Evolutionary conservation across 176 grass and related monocot genomes (phyloP).

Genomic region (Tillandsia leiboldiana): DNA sequence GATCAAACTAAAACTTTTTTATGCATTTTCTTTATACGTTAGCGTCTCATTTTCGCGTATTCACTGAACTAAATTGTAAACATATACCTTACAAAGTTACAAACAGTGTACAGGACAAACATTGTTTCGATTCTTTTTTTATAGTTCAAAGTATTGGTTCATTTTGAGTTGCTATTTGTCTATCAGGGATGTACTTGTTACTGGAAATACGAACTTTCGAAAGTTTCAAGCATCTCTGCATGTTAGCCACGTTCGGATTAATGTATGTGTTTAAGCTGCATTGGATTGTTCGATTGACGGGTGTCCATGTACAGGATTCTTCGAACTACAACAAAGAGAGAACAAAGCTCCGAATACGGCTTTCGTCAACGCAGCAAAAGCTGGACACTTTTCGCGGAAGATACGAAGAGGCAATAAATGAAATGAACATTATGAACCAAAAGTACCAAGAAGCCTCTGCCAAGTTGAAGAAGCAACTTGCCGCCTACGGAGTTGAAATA

Average conservation of each 20-base stretch:
- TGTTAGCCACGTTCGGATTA: not conserved
- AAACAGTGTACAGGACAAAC: too few species aligned
- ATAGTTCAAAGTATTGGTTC: too few species aligned
- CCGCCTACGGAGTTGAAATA: conserved; percentile 39
- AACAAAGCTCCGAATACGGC: conserved; percentile 35
- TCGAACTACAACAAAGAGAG: conserved; percentile 45
- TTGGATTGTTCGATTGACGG: not conserved
- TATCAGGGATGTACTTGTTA: too few species aligned
- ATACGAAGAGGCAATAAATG: conserved; percentile 32
- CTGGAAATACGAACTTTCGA: too few species aligned
- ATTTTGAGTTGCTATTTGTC: too few species aligned
- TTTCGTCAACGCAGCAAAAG: conserved; percentile 29
- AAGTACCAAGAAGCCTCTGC: conserved; percentile 54
- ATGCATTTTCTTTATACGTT: too few species aligned
- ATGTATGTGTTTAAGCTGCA: not conserved
- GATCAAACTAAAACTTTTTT: too few species aligned
- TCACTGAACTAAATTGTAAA: too few species aligned
- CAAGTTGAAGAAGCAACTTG: conserved; percentile 57
- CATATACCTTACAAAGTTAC: too few species aligned
- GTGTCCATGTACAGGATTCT: conserved; percentile 36
- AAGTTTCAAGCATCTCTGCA: too few species aligned
- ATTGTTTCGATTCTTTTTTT: too few species aligned
- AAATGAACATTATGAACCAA: conserved; percentile 42
- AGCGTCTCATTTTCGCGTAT: too few species aligned
- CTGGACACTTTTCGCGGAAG: conserved; percentile 46